These are phyloP conservation scores for Talaromyces albobiverticillius DNA, from an alignment of 2,329 filamentous ascomycete genomes.

Conservation along the genomic window DNA sequence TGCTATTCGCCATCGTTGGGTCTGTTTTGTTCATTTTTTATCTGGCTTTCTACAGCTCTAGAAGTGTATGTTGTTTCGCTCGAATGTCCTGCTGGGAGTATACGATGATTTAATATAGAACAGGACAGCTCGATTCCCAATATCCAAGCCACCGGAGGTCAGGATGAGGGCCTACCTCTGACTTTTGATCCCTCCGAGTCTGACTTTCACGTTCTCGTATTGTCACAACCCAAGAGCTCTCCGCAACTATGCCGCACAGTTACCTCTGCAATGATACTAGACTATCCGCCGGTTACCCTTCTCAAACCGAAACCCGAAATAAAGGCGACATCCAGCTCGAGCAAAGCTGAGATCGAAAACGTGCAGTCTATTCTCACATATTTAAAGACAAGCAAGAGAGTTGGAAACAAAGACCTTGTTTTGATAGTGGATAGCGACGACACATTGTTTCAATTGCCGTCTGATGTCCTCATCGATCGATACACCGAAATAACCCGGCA, in stretches of 20 bases:
- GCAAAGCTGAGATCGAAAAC: conserved; percentile 44
- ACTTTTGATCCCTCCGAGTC: conserved; percentile 34
- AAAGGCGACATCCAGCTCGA: conserved; percentile 27
- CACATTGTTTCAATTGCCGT: conserved; percentile 63
- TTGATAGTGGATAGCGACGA: conserved; percentile 64
- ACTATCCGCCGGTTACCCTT: conserved; percentile 58
- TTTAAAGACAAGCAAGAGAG: conserved; percentile 45
- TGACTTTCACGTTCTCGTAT: conserved; percentile 56
- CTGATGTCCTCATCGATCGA: conserved; percentile 60
- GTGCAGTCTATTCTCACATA: conserved; percentile 48
- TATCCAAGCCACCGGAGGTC: conserved; percentile 7
- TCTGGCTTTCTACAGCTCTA: neutral
- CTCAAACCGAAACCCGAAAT: conserved; percentile 42
- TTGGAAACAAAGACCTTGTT: conserved; percentile 59
- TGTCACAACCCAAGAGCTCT: conserved; percentile 45
- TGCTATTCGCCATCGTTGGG: conserved; percentile 5
- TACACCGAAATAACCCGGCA: conserved; percentile 57
- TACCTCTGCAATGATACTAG: conserved; percentile 56
- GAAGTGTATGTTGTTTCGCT: neutral
- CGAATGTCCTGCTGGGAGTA: neutral
- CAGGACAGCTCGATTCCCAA: neutral
- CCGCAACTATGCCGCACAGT: conserved; percentile 59
- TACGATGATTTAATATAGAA: neutral
- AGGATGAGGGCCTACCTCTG: conserved; percentile 29
- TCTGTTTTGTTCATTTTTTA: conserved; percentile 2